Conservation (phyloP, 257 asterid genomes). For the Marsdenia floribunda region DNA sequence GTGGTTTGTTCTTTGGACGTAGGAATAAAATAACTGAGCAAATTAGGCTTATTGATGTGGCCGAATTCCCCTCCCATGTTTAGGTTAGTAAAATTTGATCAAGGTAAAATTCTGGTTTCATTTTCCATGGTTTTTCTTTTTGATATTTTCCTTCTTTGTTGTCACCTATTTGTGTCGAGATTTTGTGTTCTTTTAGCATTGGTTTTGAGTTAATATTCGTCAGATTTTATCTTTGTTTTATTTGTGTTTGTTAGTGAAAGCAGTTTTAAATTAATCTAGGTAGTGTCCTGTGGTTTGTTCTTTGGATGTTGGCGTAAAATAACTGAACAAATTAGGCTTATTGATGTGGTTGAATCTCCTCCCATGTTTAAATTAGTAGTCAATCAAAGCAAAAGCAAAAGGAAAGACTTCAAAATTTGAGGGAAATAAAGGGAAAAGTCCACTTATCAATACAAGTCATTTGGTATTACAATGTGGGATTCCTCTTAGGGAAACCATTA, state of each 20-base stretch:
- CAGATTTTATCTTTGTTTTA: not conserved
- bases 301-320: too few species aligned
- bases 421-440: not conserved
- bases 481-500: not conserved
- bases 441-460: not conserved
- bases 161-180: not conserved
- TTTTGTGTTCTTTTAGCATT: not conserved
- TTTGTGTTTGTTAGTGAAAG: not conserved
- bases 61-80: too few species aligned
- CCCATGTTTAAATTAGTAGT: not conserved
- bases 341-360: too few species aligned
- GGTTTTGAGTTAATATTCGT: not conserved
- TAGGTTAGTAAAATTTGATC: conserved; percentile 43
- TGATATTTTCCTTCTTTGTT: not conserved
- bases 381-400: too few species aligned
- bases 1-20: not conserved
- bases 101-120: conserved; percentile 29
- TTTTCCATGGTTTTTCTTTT: not conserved
- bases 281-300: not conserved
- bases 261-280: not conserved
- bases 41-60: too few species aligned
- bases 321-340: too few species aligned
- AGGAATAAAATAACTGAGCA: too few species aligned
- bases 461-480: not conserved
- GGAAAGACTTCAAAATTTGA: not conserved